phyloP scores from a whole-genome alignment of 2,329 filamentous ascomycete genomes.

The Cladosporium velox region DNA sequence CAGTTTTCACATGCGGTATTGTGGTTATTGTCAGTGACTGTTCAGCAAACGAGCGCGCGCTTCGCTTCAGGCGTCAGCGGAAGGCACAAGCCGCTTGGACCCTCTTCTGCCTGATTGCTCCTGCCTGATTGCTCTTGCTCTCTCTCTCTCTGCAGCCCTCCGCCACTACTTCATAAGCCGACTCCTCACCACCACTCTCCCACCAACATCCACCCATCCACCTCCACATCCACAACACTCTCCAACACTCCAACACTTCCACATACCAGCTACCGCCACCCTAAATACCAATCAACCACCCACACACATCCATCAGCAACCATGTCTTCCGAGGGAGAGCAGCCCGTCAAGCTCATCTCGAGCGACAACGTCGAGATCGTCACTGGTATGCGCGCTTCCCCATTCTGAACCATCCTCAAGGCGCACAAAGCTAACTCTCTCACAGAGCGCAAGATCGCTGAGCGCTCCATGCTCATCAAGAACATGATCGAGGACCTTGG shows the following conservation, averaged over 20 bases:
- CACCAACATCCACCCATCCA: conserved; percentile 11
- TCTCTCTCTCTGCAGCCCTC: not conserved
- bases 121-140: not conserved
- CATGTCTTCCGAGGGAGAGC: conserved; percentile 38
- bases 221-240: conserved; percentile 13
- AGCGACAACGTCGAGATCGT: conserved; percentile 49
- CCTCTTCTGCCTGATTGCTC: not conserved
- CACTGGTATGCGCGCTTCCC: conserved; percentile 38
- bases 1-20: not conserved
- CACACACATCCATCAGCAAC: conserved; percentile 24
- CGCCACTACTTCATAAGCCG: conserved; percentile 9
- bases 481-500: conserved; percentile 96
- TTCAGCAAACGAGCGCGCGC: not conserved
- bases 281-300: conserved; percentile 20
- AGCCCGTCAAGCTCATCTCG: conserved; percentile 47
- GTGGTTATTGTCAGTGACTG: not conserved
- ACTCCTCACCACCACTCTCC: conserved; percentile 12
- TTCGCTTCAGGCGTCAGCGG: not conserved
- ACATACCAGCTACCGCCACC: not conserved
- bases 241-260: not conserved
- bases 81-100: conserved; percentile 4
- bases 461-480: conserved; percentile 94
- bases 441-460: conserved; percentile 75
- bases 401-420: not conserved
- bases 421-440: conserved; percentile 24